Conservation (phyloP, 352 stramenopile species). For the Phytophthora megakarya region DNA sequence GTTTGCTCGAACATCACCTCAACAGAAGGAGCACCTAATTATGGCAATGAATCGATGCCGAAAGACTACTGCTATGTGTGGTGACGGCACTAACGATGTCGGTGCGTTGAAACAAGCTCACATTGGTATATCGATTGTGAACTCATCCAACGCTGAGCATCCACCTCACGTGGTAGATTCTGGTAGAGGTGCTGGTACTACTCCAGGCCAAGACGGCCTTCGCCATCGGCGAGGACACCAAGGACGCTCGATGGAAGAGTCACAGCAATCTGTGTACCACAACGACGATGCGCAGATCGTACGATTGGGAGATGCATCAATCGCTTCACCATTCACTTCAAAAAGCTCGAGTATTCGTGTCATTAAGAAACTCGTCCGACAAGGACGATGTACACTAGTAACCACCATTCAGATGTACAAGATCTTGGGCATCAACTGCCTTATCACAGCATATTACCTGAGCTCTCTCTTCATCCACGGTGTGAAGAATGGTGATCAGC, state of each 20-base stretch:
- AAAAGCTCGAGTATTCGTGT: slow-evolving; percentile 91
- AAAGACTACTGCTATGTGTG: slow-evolving; percentile 96
- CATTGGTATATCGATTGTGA: slow-evolving; percentile 84
- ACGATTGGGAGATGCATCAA: slow-evolving; percentile 98
- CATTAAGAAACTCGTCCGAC: slow-evolving; percentile 96
- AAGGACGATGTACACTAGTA: slow-evolving; percentile 98
- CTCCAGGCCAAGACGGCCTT: slow-evolving; percentile 42
- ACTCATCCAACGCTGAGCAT: slow-evolving; percentile 75
- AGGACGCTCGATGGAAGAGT: slow-evolving; percentile 45
- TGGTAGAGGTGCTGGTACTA: slow-evolving; percentile 52
- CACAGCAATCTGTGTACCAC: slow-evolving; percentile 81
- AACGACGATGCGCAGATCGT: slow-evolving; percentile 94
- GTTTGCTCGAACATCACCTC: slow-evolving; percentile 96
- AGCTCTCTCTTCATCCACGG: slow-evolving; percentile 97
- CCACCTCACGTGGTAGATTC: slow-evolving; percentile 33
- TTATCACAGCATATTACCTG: slow-evolving; percentile 98
- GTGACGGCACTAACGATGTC: slow-evolving; percentile 98
- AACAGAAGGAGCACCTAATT: slow-evolving; percentile 97
- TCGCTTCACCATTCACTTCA: slow-evolving; percentile 99
- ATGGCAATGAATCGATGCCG: slow-evolving; percentile 93
- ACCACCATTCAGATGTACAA: slow-evolving; percentile 99
- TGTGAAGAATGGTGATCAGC: slow-evolving; percentile 98
- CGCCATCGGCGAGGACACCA: slow-evolving; percentile 60
- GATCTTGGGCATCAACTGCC: slow-evolving; percentile 98
- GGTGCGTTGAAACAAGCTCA: slow-evolving; percentile 94